Percentiles rank a stretch among this genome's conserved stretches.
Evolutionary conservation across 202 grass and related monocot genomes (phyloP).

Genomic region (Sporobolus alterniflorus): DNA sequence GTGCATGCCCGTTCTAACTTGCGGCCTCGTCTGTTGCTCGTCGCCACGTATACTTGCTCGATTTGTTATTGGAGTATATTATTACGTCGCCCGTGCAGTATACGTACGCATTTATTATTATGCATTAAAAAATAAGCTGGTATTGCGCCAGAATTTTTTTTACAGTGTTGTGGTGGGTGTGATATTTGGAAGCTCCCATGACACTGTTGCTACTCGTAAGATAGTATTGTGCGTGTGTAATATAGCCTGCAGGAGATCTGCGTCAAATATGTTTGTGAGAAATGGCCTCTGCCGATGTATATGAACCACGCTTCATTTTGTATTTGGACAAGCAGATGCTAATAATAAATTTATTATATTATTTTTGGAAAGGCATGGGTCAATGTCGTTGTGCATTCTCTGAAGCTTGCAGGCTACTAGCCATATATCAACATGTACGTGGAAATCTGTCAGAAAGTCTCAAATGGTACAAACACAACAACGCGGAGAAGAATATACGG

Average conservation of each 20-base stretch:
- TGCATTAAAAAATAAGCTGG: not conserved
- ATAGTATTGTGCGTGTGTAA: not conserved
- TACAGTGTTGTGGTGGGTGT: constrained; percentile 5
- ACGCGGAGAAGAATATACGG: too few species aligned
- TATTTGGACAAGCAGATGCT: not conserved
- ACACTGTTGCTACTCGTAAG: not conserved
- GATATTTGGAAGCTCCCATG: constrained; percentile 31
- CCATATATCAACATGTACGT: too few species aligned
- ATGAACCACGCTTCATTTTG: not conserved
- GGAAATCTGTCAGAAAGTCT: not conserved
- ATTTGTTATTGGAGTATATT: too few species aligned
- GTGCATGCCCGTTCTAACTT: too few species aligned
- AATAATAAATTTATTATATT: not conserved
- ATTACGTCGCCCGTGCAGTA: too few species aligned
- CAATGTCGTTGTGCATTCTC: not conserved
- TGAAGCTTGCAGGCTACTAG: not conserved
- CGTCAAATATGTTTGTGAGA: not conserved
- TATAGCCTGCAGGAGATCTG: not conserved
- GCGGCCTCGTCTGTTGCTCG: not conserved
- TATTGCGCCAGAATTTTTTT: constrained; percentile 11
- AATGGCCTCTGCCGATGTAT: constrained; percentile 1
- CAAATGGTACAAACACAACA: not conserved
- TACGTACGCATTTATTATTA: too few species aligned
- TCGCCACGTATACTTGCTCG: not conserved
- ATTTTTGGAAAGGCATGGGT: not conserved